Evolutionary conservation across 192 early-diverging fungal genomes (phyloP).

Genomic region (Coemansia sp.): DNA sequence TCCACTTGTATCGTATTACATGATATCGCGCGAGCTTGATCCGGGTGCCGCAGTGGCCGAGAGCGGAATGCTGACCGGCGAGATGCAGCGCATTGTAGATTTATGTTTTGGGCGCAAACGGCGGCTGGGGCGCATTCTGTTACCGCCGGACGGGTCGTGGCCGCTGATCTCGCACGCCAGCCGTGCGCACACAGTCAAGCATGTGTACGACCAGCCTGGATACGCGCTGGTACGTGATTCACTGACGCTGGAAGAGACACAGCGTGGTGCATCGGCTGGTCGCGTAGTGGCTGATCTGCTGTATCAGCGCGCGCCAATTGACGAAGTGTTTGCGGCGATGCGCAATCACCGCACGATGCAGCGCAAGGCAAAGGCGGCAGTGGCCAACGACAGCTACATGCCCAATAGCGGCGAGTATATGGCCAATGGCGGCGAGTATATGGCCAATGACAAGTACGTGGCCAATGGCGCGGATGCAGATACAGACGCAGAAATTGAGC

Average conservation of each 20-base stretch:
- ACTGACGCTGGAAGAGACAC: conserved; percentile 57
- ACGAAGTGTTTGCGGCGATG: conserved; percentile 64
- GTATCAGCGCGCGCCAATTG: conserved; percentile 69
- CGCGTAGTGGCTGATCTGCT: conserved; percentile 68
- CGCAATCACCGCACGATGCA: conserved; percentile 55
- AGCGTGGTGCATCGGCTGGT: conserved; percentile 50
- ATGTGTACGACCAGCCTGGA: conserved; percentile 44
- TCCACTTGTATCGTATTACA: conserved; percentile 47
- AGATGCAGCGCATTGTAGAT: conserved; percentile 51
- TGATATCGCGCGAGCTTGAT: conserved; percentile 47
- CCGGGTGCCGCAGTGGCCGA: conserved; percentile 44
- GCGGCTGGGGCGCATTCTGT: conserved; percentile 45
- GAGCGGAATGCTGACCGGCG: conserved; percentile 39
- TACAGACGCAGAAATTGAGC: conserved; percentile 28
- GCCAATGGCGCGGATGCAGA: background rate
- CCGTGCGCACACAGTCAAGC: conserved; percentile 37
- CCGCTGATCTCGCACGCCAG: conserved; percentile 70
- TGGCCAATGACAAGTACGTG: background rate
- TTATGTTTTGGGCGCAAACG: conserved; percentile 51
- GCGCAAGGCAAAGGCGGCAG: conserved; percentile 41
- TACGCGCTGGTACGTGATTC: conserved; percentile 62
- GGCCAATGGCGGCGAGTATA: background rate
- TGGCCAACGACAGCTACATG: conserved; percentile 45
- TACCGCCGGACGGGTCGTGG: conserved; percentile 68
- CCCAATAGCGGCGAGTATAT: conserved; percentile 15